These are phyloP conservation scores for Metarhizium guizhouense DNA, from an alignment of 2,329 filamentous ascomycete genomes.

Conservation along the genomic window DNA sequence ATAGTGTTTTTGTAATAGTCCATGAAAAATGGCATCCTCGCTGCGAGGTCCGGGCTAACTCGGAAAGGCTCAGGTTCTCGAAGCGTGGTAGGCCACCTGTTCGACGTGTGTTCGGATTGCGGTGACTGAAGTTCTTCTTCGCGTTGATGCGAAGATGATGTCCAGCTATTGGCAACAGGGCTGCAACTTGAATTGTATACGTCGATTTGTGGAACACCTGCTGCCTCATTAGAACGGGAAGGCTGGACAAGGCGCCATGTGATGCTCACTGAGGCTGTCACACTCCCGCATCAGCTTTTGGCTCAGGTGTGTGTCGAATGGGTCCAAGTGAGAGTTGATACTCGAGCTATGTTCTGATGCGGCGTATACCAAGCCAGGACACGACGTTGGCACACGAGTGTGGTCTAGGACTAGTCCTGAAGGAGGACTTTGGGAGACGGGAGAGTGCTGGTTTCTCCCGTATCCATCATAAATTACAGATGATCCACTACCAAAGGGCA, in stretches of 20 bases:
- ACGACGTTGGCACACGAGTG: conserved; percentile 47
- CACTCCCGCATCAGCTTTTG: conserved; percentile 46
- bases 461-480: conserved; percentile 50
- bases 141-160: conserved; percentile 27
- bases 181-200: conserved; percentile 41
- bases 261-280: conserved; percentile 45
- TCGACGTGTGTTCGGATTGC: conserved; percentile 34
- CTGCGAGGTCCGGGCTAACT: conserved; percentile 55
- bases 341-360: conserved; percentile 52
- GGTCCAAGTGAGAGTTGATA: conserved; percentile 50
- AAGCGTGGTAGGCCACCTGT: conserved; percentile 35
- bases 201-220: conserved; percentile 45
- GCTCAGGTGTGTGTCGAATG: conserved; percentile 45
- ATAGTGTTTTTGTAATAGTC: conserved; percentile 92
- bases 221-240: conserved; percentile 28
- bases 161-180: conserved; percentile 39
- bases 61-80: conserved; percentile 38
- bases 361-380: conserved; percentile 52
- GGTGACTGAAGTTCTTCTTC: conserved; percentile 37
- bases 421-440: conserved; percentile 46
- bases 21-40: conserved; percentile 79
- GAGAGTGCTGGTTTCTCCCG: conserved; percentile 38
- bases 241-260: conserved; percentile 22
- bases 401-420: conserved; percentile 47
- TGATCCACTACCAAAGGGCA: conserved; percentile 47